Percentiles rank a stretch among this genome's conserved stretches.
These are phyloP conservation scores for Gentiana dahurica DNA, from an alignment of 257 asterid genomes.

Conservation along the genomic window DNA sequence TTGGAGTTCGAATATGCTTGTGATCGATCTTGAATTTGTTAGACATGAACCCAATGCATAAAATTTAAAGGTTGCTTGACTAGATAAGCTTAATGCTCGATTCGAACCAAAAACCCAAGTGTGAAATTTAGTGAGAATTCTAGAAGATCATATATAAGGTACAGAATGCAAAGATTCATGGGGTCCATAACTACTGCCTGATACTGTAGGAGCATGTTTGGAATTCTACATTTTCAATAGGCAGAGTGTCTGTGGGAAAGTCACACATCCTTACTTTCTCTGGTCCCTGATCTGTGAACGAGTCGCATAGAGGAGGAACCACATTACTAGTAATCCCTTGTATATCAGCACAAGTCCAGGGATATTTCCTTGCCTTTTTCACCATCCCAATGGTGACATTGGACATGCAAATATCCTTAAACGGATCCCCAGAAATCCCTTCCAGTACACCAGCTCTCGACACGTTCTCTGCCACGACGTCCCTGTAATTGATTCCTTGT, in stretches of 20 bases:
- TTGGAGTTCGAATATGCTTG: too few relatives aligned
- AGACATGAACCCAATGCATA: too few relatives aligned
- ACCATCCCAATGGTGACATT: constrained; percentile 58
- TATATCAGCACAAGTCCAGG: constrained; percentile 59
- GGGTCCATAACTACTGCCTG: constrained; percentile 15
- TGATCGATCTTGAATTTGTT: too few relatives aligned
- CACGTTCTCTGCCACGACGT: constrained; percentile 70
- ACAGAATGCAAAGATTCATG: too few relatives aligned
- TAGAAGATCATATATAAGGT: too few relatives aligned
- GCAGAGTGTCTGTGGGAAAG: constrained; percentile 44
- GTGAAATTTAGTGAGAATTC: too few relatives aligned
- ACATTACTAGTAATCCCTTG: constrained; percentile 53
- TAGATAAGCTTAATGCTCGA: too few relatives aligned
- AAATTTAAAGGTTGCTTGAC: too few relatives aligned
- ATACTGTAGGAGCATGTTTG: constrained; percentile 40
- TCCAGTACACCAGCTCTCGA: constrained; percentile 64
- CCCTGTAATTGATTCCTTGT: constrained; percentile 59
- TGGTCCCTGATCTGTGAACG: constrained; percentile 41
- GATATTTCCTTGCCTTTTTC: constrained; percentile 55
- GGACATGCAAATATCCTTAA: constrained; percentile 67
- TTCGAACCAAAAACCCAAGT: too few relatives aligned
- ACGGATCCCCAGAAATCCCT: constrained; percentile 77
- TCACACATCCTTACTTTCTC: constrained; percentile 36
- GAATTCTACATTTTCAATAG: constrained; percentile 41
- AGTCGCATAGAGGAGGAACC: constrained; percentile 48